Base-by-base conservation (phyloP, 2,329 filamentous ascomycete genomes). In the Hypoxylon sp. region DNA sequence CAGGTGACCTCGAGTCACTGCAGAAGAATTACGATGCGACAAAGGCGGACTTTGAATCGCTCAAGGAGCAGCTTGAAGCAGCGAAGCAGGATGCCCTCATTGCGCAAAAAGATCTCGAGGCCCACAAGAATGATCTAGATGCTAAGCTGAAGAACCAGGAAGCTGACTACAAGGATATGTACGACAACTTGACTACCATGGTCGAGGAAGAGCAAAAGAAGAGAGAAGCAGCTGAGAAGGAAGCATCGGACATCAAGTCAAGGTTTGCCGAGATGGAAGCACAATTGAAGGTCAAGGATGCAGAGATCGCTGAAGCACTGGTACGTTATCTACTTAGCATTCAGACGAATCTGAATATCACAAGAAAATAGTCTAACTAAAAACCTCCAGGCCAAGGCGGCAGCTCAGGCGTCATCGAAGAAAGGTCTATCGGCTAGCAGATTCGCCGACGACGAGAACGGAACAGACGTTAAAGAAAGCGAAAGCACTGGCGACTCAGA, bases 121-220 rank as follows among this genome's bases (percentile, higher is more conserved):
- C 85, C 6, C 80, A 84, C 72, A 84, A 82, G 77, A 80, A 83
- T 21, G 84, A 87, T 72, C 82, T 83, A 2, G 84, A 85, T 10
- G 83, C 83, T 10, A 84, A 83, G 75, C 74, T 81, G 57, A 88
- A 88, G 84, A 87, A 83, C n/a, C 82, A 85, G 51, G 82, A 83
- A 76, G 82, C 84, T n/a, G 87, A 89, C 76, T 89, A 88, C 78
- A 84, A 86, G 75, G 87, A 89, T 69, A 86, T 91, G 80, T 86
- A 88, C 75, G 87, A 91, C 56, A 88, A 85, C 67, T 83, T 91
- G 81, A 89, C 86, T 3, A 79, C 86, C 71, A 80, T 90, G 58
- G 82, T 89, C 1, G 88, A 90, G 75, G 88, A 90, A 73, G 85
- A 86, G 56, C 83, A 86, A 72, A 82, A 77, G 73, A 79, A 78